phyloP scores from a whole-genome alignment of 192 early-diverging fungal genomes.

The Jimgerdemannia flammicorona region DNA sequence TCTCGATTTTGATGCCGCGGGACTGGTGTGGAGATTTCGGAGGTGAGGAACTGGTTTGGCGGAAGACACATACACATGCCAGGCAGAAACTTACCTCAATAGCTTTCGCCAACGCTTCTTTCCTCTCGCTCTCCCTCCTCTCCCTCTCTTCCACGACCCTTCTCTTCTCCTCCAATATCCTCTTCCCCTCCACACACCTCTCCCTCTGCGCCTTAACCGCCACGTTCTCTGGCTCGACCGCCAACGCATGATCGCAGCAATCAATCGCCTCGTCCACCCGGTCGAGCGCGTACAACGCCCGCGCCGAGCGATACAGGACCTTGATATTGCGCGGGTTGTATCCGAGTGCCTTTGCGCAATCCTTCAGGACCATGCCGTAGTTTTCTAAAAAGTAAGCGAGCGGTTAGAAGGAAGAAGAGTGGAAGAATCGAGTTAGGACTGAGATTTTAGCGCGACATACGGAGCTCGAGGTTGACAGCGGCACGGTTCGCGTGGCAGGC shows the following conservation, averaged over 20 bases:
- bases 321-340: slow-evolving; percentile 83
- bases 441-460: slow-evolving; percentile 29
- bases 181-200: slow-evolving; percentile 35
- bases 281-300: slow-evolving; percentile 76
- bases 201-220: slow-evolving; percentile 19
- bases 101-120: slow-evolving; percentile 45
- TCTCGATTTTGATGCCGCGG: slow-evolving; percentile 40
- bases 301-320: slow-evolving; percentile 86
- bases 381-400: slow-evolving; percentile 46
- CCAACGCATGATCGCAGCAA: slow-evolving; percentile 75
- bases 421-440: not conserved
- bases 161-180: slow-evolving; percentile 40
- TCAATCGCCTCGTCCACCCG: slow-evolving; percentile 83
- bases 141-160: slow-evolving; percentile 44
- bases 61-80: not conserved
- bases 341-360: slow-evolving; percentile 84
- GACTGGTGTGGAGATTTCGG: slow-evolving; percentile 15
- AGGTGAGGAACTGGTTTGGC: slow-evolving; percentile 1
- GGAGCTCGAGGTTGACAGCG: slow-evolving; percentile 84
- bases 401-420: not conserved
- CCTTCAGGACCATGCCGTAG: slow-evolving; percentile 81
- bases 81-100: slow-evolving; percentile 34
- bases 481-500: slow-evolving; percentile 85
- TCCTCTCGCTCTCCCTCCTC: slow-evolving; percentile 40
- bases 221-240: slow-evolving; percentile 51